These are phyloP conservation scores for Solanum aculeatissimum DNA, from an alignment of 305 asterid genomes.

Conservation along the genomic window DNA sequence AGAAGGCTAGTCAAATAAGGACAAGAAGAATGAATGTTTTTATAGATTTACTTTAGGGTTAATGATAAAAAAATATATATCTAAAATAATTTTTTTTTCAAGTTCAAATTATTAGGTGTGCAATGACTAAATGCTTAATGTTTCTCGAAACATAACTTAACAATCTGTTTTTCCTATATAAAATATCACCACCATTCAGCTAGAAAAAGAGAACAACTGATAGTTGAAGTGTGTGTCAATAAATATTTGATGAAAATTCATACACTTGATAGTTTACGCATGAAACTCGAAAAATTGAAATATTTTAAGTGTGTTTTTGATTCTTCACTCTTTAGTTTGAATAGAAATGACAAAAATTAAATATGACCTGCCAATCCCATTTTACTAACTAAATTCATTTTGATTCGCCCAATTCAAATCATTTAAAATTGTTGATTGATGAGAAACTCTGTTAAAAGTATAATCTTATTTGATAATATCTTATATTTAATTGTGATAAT, in stretches of 20 bases:
- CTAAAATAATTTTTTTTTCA: not conserved
- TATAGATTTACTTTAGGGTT: too few relatives aligned
- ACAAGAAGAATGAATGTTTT: too few relatives aligned
- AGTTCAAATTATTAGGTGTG: not conserved
- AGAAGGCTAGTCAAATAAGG: not conserved
- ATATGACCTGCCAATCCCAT: not conserved
- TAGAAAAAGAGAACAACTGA: not conserved
- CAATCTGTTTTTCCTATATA: not conserved
- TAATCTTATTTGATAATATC: not conserved
- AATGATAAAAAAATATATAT: not conserved
- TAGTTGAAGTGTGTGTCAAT: rapidly evolving
- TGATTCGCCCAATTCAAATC: not conserved
- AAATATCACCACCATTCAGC: not conserved
- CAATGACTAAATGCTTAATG: not conserved
- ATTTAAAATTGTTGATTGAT: not conserved
- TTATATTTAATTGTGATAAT: not conserved
- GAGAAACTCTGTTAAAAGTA: not conserved
- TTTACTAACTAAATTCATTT: not conserved
- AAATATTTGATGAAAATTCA: not conserved
- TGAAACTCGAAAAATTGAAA: not conserved
- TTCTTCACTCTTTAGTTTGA: not conserved
- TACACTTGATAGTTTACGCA: not conserved
- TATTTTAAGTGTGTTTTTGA: not conserved
- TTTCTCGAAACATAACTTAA: not conserved
- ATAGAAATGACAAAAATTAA: not conserved